Evolutionary conservation across 495 filamentous ascomycete species (phyloP).

Genomic region (Penicillium maclennaniae): DNA sequence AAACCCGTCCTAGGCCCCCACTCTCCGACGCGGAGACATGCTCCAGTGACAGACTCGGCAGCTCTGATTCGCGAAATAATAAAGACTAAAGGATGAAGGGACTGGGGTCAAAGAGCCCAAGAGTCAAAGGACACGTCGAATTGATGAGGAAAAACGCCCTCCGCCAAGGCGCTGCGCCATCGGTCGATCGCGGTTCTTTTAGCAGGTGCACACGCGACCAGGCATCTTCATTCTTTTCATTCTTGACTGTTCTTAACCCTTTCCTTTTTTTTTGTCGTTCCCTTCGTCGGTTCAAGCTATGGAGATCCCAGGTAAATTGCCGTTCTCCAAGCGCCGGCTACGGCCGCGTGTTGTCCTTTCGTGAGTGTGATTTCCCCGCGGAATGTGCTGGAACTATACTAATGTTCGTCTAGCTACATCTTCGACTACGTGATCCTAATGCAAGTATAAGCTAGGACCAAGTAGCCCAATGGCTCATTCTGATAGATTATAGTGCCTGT

Average conservation of each 20-base stretch:
- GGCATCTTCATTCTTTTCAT: background rate
- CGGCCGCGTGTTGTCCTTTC: constrained; percentile 50
- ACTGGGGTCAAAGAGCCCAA: background rate
- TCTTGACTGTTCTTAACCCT: background rate
- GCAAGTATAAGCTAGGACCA: constrained; percentile 28
- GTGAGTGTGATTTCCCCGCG: constrained; percentile 31
- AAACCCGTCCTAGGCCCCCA: background rate
- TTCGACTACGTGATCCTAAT: constrained; percentile 66
- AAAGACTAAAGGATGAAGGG: background rate
- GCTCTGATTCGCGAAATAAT: background rate
- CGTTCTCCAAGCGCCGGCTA: constrained; percentile 51
- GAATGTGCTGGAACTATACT: constrained; percentile 8
- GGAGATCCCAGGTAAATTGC: constrained; percentile 44
- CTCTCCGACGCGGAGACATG: background rate
- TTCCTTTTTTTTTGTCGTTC: constrained; percentile 3
- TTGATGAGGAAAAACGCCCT: background rate
- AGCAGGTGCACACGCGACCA: constrained; percentile 3
- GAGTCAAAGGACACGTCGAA: background rate
- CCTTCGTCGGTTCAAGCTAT: constrained; percentile 14
- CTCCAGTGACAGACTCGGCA: background rate
- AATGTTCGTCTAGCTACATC: constrained; percentile 49
- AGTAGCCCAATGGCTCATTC: background rate
- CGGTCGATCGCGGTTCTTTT: background rate
- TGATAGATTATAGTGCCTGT: constrained; percentile 32
- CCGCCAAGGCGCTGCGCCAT: background rate